phyloP scores from a whole-genome alignment of 306 rosid species.

The Inga oerstediana region DNA sequence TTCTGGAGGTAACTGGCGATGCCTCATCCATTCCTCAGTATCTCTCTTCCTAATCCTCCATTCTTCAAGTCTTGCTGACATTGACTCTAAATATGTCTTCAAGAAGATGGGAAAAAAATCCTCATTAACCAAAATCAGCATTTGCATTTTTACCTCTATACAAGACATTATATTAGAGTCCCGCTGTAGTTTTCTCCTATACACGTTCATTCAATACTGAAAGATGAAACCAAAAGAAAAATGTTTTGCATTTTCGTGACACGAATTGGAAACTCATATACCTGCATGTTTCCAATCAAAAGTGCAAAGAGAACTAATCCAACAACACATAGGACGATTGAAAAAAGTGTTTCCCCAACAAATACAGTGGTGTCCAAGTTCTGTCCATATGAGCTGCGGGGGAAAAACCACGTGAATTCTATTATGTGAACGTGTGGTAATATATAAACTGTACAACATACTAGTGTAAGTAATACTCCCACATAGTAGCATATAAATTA shows the following conservation, averaged over 20 bases:
- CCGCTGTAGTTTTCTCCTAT: neutral
- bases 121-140: constrained; percentile 26
- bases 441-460: neutral
- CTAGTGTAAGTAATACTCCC: neutral
- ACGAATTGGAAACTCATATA: constrained; percentile 34
- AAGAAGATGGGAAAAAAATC: constrained; percentile 12
- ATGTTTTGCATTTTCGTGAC: neutral
- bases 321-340: constrained; percentile 60
- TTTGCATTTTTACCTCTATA: constrained; percentile 14
- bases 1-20: constrained; percentile 75
- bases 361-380: constrained; percentile 73
- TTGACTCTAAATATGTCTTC: constrained; percentile 80
- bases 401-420: neutral
- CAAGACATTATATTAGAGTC: neutral
- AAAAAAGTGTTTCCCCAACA: constrained; percentile 71
- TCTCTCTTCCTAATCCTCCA: constrained; percentile 86
- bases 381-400: constrained; percentile 73
- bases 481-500: neutral
- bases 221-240: neutral
- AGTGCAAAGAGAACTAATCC: constrained; percentile 73
- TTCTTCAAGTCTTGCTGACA: constrained; percentile 78
- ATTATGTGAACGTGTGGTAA: neutral
- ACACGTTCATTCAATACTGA: neutral
- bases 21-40: constrained; percentile 97
- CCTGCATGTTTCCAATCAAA: constrained; percentile 96